Conservation (phyloP, 257 asterid species). For the Solanum boliviense region DNA sequence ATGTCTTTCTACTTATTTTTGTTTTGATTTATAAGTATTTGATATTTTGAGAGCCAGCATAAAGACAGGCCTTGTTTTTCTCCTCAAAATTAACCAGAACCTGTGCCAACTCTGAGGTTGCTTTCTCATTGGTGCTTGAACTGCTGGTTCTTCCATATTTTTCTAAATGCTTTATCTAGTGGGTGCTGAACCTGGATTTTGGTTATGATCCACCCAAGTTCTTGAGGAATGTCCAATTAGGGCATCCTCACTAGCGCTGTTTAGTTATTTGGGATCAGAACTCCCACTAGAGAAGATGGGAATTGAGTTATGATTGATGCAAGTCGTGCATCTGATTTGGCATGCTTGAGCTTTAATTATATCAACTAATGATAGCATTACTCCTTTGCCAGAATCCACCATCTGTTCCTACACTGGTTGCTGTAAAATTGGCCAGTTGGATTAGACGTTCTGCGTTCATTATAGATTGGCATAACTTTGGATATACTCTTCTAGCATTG, state of each 20-base stretch:
- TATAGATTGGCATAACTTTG: conserved; percentile 96
- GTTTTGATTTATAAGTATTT: background rate
- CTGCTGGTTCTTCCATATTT: background rate
- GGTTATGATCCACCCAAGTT: background rate
- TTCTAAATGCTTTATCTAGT: background rate
- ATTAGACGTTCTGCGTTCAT: conserved; percentile 58
- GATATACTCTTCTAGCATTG: conserved; percentile 76
- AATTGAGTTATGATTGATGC: background rate
- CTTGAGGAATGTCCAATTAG: background rate
- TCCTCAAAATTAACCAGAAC: background rate
- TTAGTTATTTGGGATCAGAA: background rate
- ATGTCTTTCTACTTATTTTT: background rate
- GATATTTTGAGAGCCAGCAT: background rate
- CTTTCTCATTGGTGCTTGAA: background rate
- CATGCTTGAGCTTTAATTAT: conserved; percentile 1
- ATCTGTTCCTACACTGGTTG: conserved; percentile 93
- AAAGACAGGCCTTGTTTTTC: background rate
- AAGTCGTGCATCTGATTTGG: background rate
- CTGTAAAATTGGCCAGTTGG: conserved; percentile 89
- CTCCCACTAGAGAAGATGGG: background rate
- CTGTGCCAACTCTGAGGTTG: background rate
- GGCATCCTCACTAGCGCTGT: background rate
- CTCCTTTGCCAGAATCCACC: conserved; percentile 80
- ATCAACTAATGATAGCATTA: background rate
- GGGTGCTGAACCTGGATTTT: background rate